phyloP scores from a whole-genome alignment of 257 asterid species.

The Anisodus tanguticus region DNA sequence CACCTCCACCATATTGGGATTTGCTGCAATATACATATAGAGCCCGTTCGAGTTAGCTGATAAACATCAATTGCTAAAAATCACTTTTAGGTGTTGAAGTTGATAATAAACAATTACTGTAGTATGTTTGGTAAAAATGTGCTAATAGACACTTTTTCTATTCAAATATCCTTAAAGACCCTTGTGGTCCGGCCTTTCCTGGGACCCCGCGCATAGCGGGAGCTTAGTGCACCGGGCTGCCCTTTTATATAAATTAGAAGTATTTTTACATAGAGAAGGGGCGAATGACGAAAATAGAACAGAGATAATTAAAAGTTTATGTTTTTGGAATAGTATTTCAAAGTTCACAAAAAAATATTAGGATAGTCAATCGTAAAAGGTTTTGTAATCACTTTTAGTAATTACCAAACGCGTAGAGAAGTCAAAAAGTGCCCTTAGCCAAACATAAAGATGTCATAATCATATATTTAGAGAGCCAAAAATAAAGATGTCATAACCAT shows the following conservation, averaged over 20 bases:
- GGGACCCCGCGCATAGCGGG: too few relatives aligned
- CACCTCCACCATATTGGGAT: constrained; percentile 83
- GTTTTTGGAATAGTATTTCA: not conserved
- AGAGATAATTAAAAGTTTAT: not conserved
- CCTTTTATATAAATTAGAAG: not conserved
- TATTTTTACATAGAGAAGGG: not conserved
- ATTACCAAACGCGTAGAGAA: not conserved
- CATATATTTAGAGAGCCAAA: not conserved
- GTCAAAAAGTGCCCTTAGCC: not conserved
- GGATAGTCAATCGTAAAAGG: not conserved
- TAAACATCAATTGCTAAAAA: not conserved
- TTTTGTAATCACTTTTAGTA: not conserved
- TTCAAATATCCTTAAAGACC: not conserved
- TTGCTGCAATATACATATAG: constrained; percentile 40
- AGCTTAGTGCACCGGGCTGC: too few relatives aligned
- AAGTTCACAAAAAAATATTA: too few relatives aligned
- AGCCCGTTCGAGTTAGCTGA: not conserved
- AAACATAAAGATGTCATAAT: not conserved
- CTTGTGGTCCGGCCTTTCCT: too few relatives aligned
- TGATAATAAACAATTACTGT: not conserved
- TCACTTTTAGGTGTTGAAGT: not conserved
- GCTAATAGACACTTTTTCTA: too few relatives aligned
- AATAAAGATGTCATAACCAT: not conserved
- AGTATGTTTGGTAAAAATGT: not conserved
- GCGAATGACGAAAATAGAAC: not conserved